Conservation (phyloP, 441 rosid species). For the Hura crepitans region DNA sequence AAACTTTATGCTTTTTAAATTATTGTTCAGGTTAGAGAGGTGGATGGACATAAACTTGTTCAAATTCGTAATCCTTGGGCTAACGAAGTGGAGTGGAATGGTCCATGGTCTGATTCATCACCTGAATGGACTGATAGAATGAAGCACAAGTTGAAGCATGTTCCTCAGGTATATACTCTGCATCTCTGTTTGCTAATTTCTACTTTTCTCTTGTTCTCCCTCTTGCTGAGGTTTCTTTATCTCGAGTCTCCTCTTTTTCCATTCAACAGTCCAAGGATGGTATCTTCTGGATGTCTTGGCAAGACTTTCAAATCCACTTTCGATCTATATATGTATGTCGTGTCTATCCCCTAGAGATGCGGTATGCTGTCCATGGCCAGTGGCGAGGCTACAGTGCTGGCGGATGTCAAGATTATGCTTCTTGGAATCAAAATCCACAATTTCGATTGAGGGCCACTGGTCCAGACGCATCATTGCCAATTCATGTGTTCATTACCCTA, state of each 20-base stretch:
- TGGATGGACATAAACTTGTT: conserved; percentile 97
- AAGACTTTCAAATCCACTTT: conserved; percentile 99
- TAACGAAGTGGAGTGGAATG: conserved; percentile 99
- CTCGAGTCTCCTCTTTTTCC: conserved; percentile 19
- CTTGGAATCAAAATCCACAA: conserved; percentile 99
- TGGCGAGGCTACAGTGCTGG: conserved; percentile 99
- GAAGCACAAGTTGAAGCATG: conserved; percentile 94
- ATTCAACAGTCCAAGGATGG: conserved; percentile 91
- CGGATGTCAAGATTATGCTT: conserved; percentile 98
- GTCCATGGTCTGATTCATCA: conserved; percentile 98
- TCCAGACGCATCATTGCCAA: conserved; percentile 82
- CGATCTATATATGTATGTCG: conserved; percentile 98
- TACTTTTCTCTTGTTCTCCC: conserved; percentile 12
- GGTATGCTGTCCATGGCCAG: conserved; percentile 91
- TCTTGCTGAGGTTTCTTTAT: conserved; percentile 13
- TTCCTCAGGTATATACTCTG: conserved; percentile 78
- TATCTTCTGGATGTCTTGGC: conserved; percentile 99
- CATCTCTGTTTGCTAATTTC: neutral
- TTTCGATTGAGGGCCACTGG: conserved; percentile 91
- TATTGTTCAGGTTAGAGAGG: conserved; percentile 82
- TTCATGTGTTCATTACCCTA: conserved; percentile 93
- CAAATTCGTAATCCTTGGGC: conserved; percentile 99
- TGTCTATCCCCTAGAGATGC: conserved; percentile 97
- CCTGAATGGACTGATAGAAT: conserved; percentile 97
- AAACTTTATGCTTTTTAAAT: neutral